These are phyloP conservation scores for Clarireedia sp. DNA, from an alignment of 2,329 filamentous ascomycete genomes.

Conservation along the genomic window DNA sequence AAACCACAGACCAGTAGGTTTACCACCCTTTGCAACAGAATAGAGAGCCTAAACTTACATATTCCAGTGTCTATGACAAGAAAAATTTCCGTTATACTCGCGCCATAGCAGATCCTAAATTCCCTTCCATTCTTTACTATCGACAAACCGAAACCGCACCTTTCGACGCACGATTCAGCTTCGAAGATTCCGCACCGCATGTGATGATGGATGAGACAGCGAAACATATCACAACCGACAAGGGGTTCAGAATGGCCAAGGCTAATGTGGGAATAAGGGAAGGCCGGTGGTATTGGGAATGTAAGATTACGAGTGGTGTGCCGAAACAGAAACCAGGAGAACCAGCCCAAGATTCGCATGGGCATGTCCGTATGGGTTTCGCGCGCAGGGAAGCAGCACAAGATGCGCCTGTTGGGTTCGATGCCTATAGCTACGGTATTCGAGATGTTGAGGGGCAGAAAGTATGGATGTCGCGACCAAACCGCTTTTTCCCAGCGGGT, in stretches of 20 bases:
- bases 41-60: constrained; percentile 10
- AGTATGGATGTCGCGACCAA: constrained; percentile 88
- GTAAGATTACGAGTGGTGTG: constrained; percentile 76
- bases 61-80: constrained; percentile 50
- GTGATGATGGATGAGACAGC: constrained; percentile 75
- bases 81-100: constrained; percentile 81
- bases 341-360: constrained; percentile 25
- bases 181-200: constrained; percentile 81
- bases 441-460: constrained; percentile 86
- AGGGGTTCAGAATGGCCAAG: constrained; percentile 84
- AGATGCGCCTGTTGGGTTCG: constrained; percentile 78
- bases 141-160: constrained; percentile 81
- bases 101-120: constrained; percentile 81
- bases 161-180: constrained; percentile 77
- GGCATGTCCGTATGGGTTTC: constrained; percentile 79
- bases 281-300: constrained; percentile 90
- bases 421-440: constrained; percentile 89
- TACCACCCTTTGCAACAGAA: background rate
- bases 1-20: constrained; percentile 57
- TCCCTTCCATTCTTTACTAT: constrained; percentile 82
- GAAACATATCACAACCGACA: constrained; percentile 75
- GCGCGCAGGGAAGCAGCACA: constrained; percentile 72
- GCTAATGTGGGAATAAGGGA: constrained; percentile 87
- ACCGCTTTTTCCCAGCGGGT: constrained; percentile 73
- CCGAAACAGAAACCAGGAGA: constrained; percentile 31